Evolutionary conservation across 306 rosid species (phyloP).

Genomic region (Dryas drummondii): DNA sequence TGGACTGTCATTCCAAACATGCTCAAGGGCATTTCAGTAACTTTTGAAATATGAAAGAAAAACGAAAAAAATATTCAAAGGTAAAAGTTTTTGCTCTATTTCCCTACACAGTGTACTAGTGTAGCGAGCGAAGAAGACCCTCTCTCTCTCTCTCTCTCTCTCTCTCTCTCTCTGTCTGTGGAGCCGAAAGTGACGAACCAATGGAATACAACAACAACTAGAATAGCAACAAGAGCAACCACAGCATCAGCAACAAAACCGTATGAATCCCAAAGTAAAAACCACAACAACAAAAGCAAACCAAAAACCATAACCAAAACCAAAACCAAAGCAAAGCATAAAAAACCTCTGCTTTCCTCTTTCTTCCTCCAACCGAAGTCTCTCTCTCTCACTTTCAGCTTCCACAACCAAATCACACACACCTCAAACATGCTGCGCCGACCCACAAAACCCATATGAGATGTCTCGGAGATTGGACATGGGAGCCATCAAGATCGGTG

Average conservation of each 20-base stretch:
- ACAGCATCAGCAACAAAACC: slow-evolving; percentile 11
- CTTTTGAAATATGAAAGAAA: background rate
- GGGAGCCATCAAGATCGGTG: slow-evolving; percentile 45
- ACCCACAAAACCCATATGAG: slow-evolving; percentile 24
- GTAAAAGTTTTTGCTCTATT: slow-evolving; percentile 27
- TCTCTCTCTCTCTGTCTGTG: background rate
- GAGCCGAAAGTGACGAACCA: slow-evolving; percentile 90
- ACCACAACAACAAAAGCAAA: slow-evolving; percentile 10
- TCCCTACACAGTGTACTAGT: slow-evolving; percentile 39
- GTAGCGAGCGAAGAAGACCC: slow-evolving; percentile 25
- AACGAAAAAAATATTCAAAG: slow-evolving; percentile 6
- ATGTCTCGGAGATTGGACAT: slow-evolving; percentile 35
- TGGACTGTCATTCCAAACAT: background rate
- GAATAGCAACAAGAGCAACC: slow-evolving; percentile 17
- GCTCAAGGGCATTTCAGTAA: slow-evolving; percentile 38
- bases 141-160: background rate
- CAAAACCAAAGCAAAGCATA: slow-evolving; percentile 15
- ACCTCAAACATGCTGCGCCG: slow-evolving; percentile 18
- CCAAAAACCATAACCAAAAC: background rate
- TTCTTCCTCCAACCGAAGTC: slow-evolving; percentile 17
- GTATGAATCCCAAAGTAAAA: slow-evolving; percentile 16
- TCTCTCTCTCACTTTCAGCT: background rate
- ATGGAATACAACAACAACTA: slow-evolving; percentile 42
- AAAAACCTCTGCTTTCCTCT: background rate
- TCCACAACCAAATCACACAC: slow-evolving; percentile 3